Evolutionary conservation across 2,329 filamentous ascomycete genomes (phyloP).

Genomic region (Acrocalymma vagum): DNA sequence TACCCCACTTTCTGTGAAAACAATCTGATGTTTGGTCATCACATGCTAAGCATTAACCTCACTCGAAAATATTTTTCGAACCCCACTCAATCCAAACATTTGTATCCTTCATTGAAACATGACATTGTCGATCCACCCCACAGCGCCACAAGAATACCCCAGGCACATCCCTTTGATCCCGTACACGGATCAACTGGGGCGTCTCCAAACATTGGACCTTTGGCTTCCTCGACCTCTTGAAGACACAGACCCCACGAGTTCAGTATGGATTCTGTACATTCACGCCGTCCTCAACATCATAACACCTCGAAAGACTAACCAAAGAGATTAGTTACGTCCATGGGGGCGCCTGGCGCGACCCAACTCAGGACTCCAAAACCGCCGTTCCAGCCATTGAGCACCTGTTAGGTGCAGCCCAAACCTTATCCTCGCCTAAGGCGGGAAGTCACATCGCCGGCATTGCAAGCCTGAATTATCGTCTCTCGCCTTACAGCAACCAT

Average conservation of each 20-base stretch:
- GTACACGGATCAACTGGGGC: conserved; percentile 34
- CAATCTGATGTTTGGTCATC: background rate
- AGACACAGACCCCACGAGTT: conserved; percentile 18
- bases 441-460: conserved; percentile 68
- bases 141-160: conserved; percentile 14
- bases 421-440: no score
- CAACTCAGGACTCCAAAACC: conserved; percentile 46
- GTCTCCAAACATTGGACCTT: conserved; percentile 53
- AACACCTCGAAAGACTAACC: conserved; percentile 2
- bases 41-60: no score
- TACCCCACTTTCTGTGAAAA: no score
- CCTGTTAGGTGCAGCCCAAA: conserved; percentile 36
- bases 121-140: conserved; percentile 14
- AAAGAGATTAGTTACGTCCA: conserved; percentile 52
- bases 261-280: conserved; percentile 47
- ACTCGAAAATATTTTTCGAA: no score
- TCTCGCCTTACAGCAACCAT: conserved; percentile 61
- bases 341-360: conserved; percentile 61
- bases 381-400: conserved; percentile 47
- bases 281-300: conserved; percentile 1
- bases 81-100: conserved; percentile 20
- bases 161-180: conserved; percentile 29
- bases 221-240: conserved; percentile 49
- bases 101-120: conserved; percentile 17
- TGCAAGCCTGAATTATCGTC: conserved; percentile 71